Conservation (phyloP, 768 basidiomycete genomes). For the Phanerochaete sordida region DNA sequence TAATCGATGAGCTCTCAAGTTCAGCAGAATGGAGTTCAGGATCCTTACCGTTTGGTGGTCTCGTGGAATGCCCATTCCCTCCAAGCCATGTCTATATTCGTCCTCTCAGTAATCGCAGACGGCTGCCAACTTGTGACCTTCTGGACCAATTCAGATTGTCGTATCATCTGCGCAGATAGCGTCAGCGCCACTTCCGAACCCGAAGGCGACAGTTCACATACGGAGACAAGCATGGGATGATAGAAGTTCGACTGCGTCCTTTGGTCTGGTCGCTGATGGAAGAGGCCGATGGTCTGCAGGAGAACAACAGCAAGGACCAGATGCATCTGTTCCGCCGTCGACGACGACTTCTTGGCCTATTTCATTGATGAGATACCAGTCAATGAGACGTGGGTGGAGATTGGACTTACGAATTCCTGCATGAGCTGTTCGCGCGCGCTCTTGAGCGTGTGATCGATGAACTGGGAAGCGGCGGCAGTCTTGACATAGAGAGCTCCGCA, state of each 20-base stretch:
- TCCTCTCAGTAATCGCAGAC: slow-evolving; percentile 26
- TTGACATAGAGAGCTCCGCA: slow-evolving; percentile 59
- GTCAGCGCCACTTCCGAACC: too few relatives aligned
- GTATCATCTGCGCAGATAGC: slow-evolving; percentile 38
- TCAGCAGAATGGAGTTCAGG: neutral
- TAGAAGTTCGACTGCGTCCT: slow-evolving; percentile 49
- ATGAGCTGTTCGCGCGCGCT: slow-evolving; percentile 45
- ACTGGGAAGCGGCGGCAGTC: slow-evolving; percentile 43
- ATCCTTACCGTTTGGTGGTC: slow-evolving; percentile 49
- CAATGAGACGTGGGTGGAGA: neutral
- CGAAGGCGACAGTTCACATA: too few relatives aligned
- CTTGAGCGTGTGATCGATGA: slow-evolving; percentile 43
- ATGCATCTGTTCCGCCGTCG: slow-evolving; percentile 25
- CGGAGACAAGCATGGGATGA: slow-evolving; percentile 61
- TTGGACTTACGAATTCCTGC: slow-evolving; percentile 50
- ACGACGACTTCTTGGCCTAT: slow-evolving; percentile 21
- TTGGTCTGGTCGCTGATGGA: slow-evolving; percentile 47
- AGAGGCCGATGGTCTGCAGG: slow-evolving; percentile 54
- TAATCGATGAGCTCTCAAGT: too few relatives aligned
- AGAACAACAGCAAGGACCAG: slow-evolving; percentile 48
- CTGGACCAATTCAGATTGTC: slow-evolving; percentile 39
- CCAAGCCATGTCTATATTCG: slow-evolving; percentile 46
- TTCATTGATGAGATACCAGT: neutral
- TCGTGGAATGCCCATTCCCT: slow-evolving; percentile 57
- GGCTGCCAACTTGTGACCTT: slow-evolving; percentile 41